Evolutionary conservation across 495 filamentous ascomycete genomes (phyloP).

Genomic region (Tuber brumale): DNA sequence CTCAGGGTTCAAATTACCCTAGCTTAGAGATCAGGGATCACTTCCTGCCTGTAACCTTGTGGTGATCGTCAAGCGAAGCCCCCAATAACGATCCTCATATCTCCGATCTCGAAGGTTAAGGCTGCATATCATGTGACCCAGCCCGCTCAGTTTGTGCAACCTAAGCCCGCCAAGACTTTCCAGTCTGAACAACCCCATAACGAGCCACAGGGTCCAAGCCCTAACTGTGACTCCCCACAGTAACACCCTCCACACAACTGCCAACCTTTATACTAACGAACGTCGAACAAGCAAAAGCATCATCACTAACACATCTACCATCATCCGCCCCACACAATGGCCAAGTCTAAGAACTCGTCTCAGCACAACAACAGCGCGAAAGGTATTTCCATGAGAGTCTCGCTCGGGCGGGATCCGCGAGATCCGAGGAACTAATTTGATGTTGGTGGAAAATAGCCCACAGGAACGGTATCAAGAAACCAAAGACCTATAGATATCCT

Average conservation of each 20-base stretch:
- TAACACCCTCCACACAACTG: constrained; percentile 8
- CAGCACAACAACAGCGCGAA: constrained; percentile 97
- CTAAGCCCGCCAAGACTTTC: constrained; percentile 6
- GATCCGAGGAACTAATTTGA: constrained; percentile 9
- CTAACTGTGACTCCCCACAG: constrained; percentile 3
- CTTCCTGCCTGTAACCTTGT: background rate
- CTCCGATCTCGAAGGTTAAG: background rate
- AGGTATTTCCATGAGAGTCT: constrained; percentile 56
- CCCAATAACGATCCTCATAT: background rate
- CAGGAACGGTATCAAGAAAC: constrained; percentile 90
- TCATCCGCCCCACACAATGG: constrained; percentile 46
- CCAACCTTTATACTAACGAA: background rate
- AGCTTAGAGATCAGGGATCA: background rate
- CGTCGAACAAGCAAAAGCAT: constrained; percentile 5
- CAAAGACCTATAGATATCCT: constrained; percentile 96
- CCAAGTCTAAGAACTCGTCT: constrained; percentile 96
- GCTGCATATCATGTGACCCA: background rate
- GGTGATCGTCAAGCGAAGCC: background rate
- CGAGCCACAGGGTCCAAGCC: constrained; percentile 10
- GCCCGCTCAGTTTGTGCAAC: background rate
- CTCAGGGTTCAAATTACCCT: background rate
- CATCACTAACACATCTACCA: constrained; percentile 9
- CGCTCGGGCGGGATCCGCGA: background rate
- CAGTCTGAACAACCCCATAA: constrained; percentile 9
- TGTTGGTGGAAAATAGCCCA: constrained; percentile 29